Percentiles rank a stretch among this genome's conserved stretches.
phyloP scores from a whole-genome alignment of 768 basidiomycete genomes.

The Lentinula detonsa region DNA sequence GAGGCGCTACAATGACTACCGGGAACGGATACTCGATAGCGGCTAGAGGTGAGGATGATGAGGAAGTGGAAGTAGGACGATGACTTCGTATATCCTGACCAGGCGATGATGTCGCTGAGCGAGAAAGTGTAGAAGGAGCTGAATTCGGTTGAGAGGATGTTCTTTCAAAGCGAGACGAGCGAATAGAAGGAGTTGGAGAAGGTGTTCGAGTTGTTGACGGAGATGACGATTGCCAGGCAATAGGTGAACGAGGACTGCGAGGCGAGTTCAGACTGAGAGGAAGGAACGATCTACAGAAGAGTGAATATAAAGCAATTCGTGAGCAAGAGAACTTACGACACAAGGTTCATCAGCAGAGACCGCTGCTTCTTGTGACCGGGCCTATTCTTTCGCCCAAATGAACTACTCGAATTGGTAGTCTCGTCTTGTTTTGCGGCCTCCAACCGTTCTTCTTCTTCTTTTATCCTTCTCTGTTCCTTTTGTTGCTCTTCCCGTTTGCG shows the following conservation, averaged over 20 bases:
- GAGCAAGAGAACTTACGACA: conserved; percentile 39
- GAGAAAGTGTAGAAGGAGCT: conserved; percentile 6
- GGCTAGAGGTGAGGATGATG: neutral
- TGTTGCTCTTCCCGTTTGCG: conserved; percentile 15
- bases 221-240: conserved; percentile 11
- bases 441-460: conserved; percentile 20
- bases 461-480: conserved; percentile 1
- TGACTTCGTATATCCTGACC: conserved; percentile 4
- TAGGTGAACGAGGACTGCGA: conserved; percentile 13
- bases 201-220: conserved; percentile 22
- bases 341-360: conserved; percentile 64
- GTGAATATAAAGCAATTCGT: neutral
- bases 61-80: neutral
- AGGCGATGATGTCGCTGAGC: conserved; percentile 8
- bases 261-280: conserved; percentile 14
- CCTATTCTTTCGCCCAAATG: conserved; percentile 27
- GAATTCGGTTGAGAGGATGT: conserved; percentile 5
- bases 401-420: conserved; percentile 6
- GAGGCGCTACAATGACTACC: conserved; percentile 11
- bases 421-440: conserved; percentile 24
- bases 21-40: conserved; percentile 10
- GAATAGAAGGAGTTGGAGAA: conserved; percentile 16
- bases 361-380: conserved; percentile 56
- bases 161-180: conserved; percentile 8
- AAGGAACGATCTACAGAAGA: conserved; percentile 16